phyloP scores from a whole-genome alignment of 345 rosid species.

The Salix caprea region DNA sequence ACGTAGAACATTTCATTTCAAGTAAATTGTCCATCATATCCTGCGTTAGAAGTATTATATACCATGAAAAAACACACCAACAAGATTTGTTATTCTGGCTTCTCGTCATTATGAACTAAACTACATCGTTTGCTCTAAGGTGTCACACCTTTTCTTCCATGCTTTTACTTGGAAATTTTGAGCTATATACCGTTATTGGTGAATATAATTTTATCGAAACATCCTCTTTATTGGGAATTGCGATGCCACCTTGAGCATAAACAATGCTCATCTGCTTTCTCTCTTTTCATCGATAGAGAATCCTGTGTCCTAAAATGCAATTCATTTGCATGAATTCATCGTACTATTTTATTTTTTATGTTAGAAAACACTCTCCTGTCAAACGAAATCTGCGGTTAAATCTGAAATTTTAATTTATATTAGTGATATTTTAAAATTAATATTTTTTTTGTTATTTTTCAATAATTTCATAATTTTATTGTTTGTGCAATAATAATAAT shows the following conservation, averaged over 20 bases:
- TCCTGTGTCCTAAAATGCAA: not conserved
- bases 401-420: too few relatives aligned
- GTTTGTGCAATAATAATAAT: too few relatives aligned
- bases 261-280: not conserved
- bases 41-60: not conserved
- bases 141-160: not conserved
- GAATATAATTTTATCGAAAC: not conserved
- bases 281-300: too few relatives aligned
- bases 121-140: not conserved
- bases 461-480: too few relatives aligned
- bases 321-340: not conserved
- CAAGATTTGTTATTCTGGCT: not conserved
- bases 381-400: too few relatives aligned
- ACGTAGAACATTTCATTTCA: constrained; percentile 1
- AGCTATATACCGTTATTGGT: not conserved
- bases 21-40: not conserved
- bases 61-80: not conserved
- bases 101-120: not conserved
- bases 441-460: too few relatives aligned
- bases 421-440: too few relatives aligned
- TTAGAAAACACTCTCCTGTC: too few relatives aligned
- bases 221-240: not conserved
- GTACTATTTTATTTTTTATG: not conserved
- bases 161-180: not conserved
- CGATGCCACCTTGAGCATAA: not conserved